Percentiles rank a stretch among this genome's conserved stretches.
Evolutionary conservation across 345 rosid species (phyloP).

Genomic region (Populus tremula): DNA sequence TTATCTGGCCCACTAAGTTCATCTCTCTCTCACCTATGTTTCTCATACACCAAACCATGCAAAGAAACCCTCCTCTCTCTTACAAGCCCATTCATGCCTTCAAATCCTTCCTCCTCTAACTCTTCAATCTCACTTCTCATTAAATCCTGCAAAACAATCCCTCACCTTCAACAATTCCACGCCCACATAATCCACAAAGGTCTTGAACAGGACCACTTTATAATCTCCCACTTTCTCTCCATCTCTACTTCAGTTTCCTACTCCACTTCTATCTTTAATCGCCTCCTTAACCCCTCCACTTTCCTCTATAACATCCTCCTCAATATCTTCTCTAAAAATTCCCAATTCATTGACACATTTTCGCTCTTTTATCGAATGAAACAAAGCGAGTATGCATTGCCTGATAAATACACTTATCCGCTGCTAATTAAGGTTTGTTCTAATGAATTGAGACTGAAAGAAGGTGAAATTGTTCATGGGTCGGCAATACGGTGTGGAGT

Average conservation of each 20-base stretch:
- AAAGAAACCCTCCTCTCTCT: not conserved
- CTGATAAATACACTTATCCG: slow-evolving; percentile 56
- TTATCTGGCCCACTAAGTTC: not conserved
- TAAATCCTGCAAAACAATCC: slow-evolving; percentile 43
- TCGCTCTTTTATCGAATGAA: slow-evolving; percentile 56
- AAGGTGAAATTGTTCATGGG: slow-evolving; percentile 57
- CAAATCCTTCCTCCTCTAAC: not conserved
- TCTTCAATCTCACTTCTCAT: slow-evolving; percentile 51
- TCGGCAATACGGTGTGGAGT: slow-evolving; percentile 42
- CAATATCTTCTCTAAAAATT: slow-evolving; percentile 35
- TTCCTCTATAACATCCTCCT: slow-evolving; percentile 60
- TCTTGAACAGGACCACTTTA: slow-evolving; percentile 64
- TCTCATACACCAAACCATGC: not conserved
- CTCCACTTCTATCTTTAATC: slow-evolving; percentile 46
- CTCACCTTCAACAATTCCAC: slow-evolving; percentile 59
- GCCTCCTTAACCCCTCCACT: slow-evolving; percentile 44
- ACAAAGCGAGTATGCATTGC: slow-evolving; percentile 30
- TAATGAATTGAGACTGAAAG: slow-evolving; percentile 28
- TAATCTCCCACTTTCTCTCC: slow-evolving; percentile 46
- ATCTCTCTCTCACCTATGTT: not conserved
- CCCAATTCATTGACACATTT: slow-evolving; percentile 31
- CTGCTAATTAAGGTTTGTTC: slow-evolving; percentile 56
- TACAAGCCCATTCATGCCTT: slow-evolving; percentile 15
- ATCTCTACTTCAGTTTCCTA: slow-evolving; percentile 39
- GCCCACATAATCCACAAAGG: slow-evolving; percentile 66